Base-by-base conservation (phyloP, 306 rosid species). In the Chamaecrista fasciculata region DNA sequence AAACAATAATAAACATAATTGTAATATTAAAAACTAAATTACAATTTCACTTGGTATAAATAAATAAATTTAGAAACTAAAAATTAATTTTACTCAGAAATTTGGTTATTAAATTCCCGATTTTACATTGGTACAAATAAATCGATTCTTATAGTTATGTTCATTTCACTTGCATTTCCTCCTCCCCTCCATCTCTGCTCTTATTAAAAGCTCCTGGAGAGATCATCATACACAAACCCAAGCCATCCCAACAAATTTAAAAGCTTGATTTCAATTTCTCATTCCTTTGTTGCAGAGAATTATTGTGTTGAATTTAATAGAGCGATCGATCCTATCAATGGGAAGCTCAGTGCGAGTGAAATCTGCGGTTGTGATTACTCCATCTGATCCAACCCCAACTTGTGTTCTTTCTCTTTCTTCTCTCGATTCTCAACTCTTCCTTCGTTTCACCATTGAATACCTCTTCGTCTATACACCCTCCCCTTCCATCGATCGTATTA, bases 361-460 rank as follows among this genome's bases (percentile, higher is more conserved):
- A 72, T 88, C 85, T 42, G 91, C 84, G 1, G 78, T 71, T 6
- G 66, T 90, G 9, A 62, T 93, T 15, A 71, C 80, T 0, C 98
- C 98, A 10, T 77, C 90, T 11, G 90, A 83, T 8, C 90, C 91
- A 61, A 86, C 90, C 39, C 96, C 97, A 4, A 3, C 44, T n/a
- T 60, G 72, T 46, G 71, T 83, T 5, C 87, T 93, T 25, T 1
- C 72, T 2, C 97, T 93, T 46, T 93, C 98, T 0, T 69, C 97
- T 20, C 24, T 93, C 3, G 98, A 93, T 46, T 93, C 97, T 1
- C 98, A 93, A 48, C 96, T 83, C 77, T 93, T 93, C 73, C 90
- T 93, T 23, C 97, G 97, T 23, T 93, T 93, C 84, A 86, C 90
- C 5, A 81, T 90, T 1, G 98, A 93, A 67, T 93, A 90, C 65